Conservation (phyloP, 208 protist species). For the Porcisia hertigi region DNA sequence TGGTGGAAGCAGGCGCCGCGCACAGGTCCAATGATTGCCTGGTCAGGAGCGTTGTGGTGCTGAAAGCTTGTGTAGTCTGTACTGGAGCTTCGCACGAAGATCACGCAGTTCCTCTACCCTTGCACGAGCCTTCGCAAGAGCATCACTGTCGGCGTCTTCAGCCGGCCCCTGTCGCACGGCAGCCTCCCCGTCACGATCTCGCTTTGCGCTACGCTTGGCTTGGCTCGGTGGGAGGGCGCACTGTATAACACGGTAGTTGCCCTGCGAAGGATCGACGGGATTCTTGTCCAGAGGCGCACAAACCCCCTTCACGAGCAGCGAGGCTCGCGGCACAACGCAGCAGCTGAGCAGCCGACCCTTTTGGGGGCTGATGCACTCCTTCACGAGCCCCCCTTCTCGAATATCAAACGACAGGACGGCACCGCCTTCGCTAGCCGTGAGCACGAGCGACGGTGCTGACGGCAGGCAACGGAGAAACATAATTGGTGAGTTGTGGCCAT, state of each 20-base stretch:
- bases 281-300: conserved; percentile 55
- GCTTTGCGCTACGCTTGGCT: conserved; percentile 9
- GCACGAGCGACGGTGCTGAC: conserved; percentile 29
- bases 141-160: not conserved
- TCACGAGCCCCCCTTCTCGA: conserved; percentile 29
- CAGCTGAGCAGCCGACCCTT: conserved; percentile 48
- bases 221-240: not conserved
- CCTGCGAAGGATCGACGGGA: conserved; percentile 42
- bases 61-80: conserved; percentile 13
- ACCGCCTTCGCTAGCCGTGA: conserved; percentile 54
- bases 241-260: conserved; percentile 28
- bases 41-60: not conserved
- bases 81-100: conserved; percentile 27
- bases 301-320: conserved; percentile 17
- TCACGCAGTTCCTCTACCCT: conserved; percentile 38
- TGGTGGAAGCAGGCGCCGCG: not conserved
- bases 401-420: conserved; percentile 67
- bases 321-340: conserved; percentile 22
- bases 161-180: not conserved
- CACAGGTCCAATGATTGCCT: not conserved
- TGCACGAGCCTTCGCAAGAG: conserved; percentile 16
- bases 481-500: conserved; percentile 58
- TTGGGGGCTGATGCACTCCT: conserved; percentile 45
- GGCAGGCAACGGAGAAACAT: conserved; percentile 50
- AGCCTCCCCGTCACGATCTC: not conserved